Evolutionary conservation across 176 grass and related monocot genomes (phyloP), one percentile per base, ranked within the genome.

Genomic region (Rhynchospora breviuscula): DNA sequence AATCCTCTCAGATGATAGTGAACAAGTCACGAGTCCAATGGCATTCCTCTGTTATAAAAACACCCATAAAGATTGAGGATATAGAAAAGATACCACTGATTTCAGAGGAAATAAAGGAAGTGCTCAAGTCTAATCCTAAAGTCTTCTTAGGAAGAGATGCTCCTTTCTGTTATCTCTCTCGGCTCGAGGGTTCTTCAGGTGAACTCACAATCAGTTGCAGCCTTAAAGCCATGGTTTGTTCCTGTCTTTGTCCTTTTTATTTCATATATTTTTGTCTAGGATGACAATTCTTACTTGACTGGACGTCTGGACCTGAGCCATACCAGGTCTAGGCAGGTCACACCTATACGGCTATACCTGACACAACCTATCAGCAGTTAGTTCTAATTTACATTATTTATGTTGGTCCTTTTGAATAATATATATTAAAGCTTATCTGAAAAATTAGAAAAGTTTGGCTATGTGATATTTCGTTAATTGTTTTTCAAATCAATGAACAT

Each of bases 151-250:
- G 85, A 72, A 92, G 87, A 66, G 90, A 92, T 91, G 83, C 81
- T 81, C 94, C 90, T 89, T 94, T 86, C 59, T 97, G 94, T 82
- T 92, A 91, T 79, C 88, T 97, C 35, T 94, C 94, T 57, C 89
- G 85, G 84, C 75, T 94, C 65, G 90, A 97, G 84, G 77, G 77
- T 86, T 92, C 90, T 58, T 90, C 80, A 79, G 94, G 83, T 83
- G 94, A 97, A 73, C 88, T 97, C 80, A 94, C 90, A 17, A 75
- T 97, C 67, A 88, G 90, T 79, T 97, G 90, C 92, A 94, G 91
- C 70, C 88, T 97, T 67, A 88, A 48, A 90, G 89, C 85, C 8
- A 94, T 97, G 94, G 94, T 97, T 70, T 65, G 77, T 84, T 90
- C 21, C 21, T 26, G 81, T 44, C 26, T 66, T 85, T 80, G 48